phyloP scores from a whole-genome alignment of 1,284 basidiomycete species.

The Rhodotorula sp. region DNA sequence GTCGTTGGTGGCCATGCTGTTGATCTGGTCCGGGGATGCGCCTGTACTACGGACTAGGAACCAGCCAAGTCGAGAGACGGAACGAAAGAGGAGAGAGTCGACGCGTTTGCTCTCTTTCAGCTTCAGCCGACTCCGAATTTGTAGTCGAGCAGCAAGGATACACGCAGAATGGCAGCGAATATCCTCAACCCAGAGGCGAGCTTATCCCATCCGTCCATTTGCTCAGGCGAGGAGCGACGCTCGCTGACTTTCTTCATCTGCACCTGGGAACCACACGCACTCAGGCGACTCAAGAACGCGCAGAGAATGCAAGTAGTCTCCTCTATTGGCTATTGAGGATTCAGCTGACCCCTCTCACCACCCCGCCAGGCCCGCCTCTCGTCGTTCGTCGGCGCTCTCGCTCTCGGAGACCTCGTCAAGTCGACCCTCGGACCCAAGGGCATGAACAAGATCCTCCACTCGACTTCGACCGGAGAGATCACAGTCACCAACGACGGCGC shows the following conservation, averaged over 20 bases:
- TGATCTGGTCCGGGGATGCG: too few relatives aligned
- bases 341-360: accelerated
- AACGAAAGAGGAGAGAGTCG: not conserved
- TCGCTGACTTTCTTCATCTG: not conserved
- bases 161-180: conserved; percentile 27
- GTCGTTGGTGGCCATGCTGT: conserved; percentile 17
- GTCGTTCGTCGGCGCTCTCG: conserved; percentile 95
- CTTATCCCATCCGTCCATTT: too few relatives aligned
- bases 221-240: too few relatives aligned
- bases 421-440: conserved; percentile 93
- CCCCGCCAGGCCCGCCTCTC: conserved; percentile 71
- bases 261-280: not conserved
- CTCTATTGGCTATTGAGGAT: accelerated
- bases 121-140: not conserved
- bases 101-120: not conserved
- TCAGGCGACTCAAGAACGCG: conserved; percentile 41
- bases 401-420: conserved; percentile 95
- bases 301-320: conserved; percentile 35
- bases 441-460: conserved; percentile 76
- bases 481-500: conserved; percentile 99
- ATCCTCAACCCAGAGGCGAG: conserved; percentile 37
- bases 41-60: too few relatives aligned
- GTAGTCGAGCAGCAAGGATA: too few relatives aligned
- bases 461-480: conserved; percentile 83
- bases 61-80: not conserved